phyloP scores from a whole-genome alignment of 2,329 filamentous ascomycete species.

The Penicillium hesseltinei region DNA sequence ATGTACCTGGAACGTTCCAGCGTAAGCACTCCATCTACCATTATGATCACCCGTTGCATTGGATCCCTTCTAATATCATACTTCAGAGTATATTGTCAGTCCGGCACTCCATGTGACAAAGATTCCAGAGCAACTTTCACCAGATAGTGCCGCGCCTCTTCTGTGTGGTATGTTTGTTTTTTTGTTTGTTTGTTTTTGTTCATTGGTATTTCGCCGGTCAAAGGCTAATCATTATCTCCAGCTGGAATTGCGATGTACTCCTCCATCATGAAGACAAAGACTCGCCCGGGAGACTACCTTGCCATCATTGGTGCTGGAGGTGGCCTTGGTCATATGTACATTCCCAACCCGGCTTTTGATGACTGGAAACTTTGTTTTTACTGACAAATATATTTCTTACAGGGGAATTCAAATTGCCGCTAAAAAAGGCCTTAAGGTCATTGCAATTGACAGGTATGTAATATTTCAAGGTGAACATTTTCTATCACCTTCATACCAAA shows the following conservation, averaged over 20 bases:
- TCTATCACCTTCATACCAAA: background rate
- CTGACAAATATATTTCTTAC: background rate
- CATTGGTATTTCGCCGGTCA: background rate
- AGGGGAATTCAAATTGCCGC: constrained; percentile 41
- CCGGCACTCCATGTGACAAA: constrained; percentile 38
- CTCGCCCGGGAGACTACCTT: constrained; percentile 36
- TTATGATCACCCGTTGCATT: background rate
- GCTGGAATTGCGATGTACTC: constrained; percentile 43
- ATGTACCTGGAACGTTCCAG: constrained; percentile 41
- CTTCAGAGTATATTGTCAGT: constrained; percentile 36
- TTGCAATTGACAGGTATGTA: constrained; percentile 39
- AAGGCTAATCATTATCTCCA: constrained; percentile 7
- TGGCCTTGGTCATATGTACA: constrained; percentile 41
- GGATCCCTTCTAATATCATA: background rate
- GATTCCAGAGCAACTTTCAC: constrained; percentile 33
- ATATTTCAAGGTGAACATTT: background rate
- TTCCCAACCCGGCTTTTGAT: background rate
- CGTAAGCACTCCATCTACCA: constrained; percentile 18
- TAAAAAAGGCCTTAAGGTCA: constrained; percentile 37
- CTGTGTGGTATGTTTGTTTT: constrained; percentile 33
- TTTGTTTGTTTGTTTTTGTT: background rate
- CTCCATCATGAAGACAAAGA: constrained; percentile 39
- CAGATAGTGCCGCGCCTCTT: constrained; percentile 37
- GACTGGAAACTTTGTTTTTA: background rate
- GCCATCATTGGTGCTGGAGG: constrained; percentile 39